Percentiles rank a stretch among this genome's conserved stretches.
Conservation (phyloP, 371 early-diverging fungal genomes). For the Massospora cicadina region DNA sequence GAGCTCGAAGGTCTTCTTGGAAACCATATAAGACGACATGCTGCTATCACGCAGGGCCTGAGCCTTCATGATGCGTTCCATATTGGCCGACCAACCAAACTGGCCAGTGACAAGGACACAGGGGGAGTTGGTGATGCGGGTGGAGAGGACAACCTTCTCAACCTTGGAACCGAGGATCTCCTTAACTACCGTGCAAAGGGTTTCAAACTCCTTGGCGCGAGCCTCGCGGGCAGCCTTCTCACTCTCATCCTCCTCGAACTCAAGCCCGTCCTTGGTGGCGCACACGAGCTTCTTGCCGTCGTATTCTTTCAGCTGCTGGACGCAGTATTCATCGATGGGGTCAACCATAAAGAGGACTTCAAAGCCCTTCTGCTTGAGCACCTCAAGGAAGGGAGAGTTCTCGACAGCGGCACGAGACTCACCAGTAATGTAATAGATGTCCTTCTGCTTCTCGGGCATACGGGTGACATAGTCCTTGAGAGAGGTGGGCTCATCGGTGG, state of each 20-base stretch:
- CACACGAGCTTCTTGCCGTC: slow-evolving; percentile 96
- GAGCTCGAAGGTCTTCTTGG: slow-evolving; percentile 96
- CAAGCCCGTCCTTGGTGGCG: slow-evolving; percentile 97
- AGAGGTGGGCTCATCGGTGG: slow-evolving; percentile 70
- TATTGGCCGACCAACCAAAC: slow-evolving; percentile 97
- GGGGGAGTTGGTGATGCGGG: slow-evolving; percentile 88
- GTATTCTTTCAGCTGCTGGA: slow-evolving; percentile 95
- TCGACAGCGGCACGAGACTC: slow-evolving; percentile 87
- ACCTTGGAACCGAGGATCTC: slow-evolving; percentile 90
- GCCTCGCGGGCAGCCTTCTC: slow-evolving; percentile 84
- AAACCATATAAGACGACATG: slow-evolving; percentile 93
- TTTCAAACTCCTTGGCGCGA: slow-evolving; percentile 54
- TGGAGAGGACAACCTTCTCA: slow-evolving; percentile 94
- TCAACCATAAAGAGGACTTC: slow-evolving; percentile 93
- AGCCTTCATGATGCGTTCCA: slow-evolving; percentile 99
- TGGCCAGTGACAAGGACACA: slow-evolving; percentile 95
- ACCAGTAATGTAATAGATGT: slow-evolving; percentile 97
- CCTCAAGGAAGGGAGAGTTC: slow-evolving; percentile 96
- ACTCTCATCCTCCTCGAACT: slow-evolving; percentile 93
- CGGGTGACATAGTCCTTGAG: slow-evolving; percentile 87
- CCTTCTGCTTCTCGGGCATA: slow-evolving; percentile 60
- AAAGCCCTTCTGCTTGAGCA: slow-evolving; percentile 92
- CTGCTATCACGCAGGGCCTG: slow-evolving; percentile 94
- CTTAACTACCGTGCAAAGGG: slow-evolving; percentile 68
- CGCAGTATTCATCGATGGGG: slow-evolving; percentile 90